A percentile compares a stretch with the other conserved stretches of the same genome.
phyloP scores from a whole-genome alignment of 2,329 filamentous ascomycete genomes.

The Tolypocladium amazonense region DNA sequence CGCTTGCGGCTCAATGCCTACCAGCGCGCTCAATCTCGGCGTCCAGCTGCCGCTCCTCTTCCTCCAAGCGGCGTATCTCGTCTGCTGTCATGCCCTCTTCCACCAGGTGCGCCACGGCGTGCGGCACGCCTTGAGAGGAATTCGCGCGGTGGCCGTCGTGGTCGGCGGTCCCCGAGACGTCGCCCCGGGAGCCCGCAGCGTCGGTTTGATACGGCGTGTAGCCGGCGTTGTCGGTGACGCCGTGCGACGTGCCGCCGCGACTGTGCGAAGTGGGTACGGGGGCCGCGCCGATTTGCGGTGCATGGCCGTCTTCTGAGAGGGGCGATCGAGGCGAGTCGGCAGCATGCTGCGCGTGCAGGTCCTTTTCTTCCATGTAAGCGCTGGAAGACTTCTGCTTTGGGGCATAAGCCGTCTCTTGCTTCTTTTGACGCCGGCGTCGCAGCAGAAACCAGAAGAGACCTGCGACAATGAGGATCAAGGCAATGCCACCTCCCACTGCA shows the following conservation, averaged over 20 bases:
- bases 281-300: neutral
- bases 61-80: slow-evolving; percentile 43
- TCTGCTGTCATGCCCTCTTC: slow-evolving; percentile 51
- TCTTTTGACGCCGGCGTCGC: slow-evolving; percentile 25
- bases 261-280: neutral
- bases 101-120: slow-evolving; percentile 39
- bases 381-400: slow-evolving; percentile 15
- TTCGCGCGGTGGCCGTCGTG: neutral
- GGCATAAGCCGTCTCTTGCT: slow-evolving; percentile 10
- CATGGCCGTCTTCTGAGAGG: slow-evolving; percentile 30
- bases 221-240: neutral
- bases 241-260: neutral
- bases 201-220: neutral
- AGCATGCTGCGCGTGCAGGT: slow-evolving; percentile 22
- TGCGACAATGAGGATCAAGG: slow-evolving; percentile 27
- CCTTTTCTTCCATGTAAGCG: slow-evolving; percentile 36
- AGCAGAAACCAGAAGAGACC: slow-evolving; percentile 31
- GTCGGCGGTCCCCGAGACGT: neutral
- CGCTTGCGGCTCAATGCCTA: slow-evolving; percentile 7
- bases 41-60: slow-evolving; percentile 47
- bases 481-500: slow-evolving; percentile 28
- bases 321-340: slow-evolving; percentile 30
- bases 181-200: neutral
- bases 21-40: slow-evolving; percentile 41
- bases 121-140: slow-evolving; percentile 20